Base-by-base conservation (phyloP, 345 rosid species). In the Ceriops decandra region DNA sequence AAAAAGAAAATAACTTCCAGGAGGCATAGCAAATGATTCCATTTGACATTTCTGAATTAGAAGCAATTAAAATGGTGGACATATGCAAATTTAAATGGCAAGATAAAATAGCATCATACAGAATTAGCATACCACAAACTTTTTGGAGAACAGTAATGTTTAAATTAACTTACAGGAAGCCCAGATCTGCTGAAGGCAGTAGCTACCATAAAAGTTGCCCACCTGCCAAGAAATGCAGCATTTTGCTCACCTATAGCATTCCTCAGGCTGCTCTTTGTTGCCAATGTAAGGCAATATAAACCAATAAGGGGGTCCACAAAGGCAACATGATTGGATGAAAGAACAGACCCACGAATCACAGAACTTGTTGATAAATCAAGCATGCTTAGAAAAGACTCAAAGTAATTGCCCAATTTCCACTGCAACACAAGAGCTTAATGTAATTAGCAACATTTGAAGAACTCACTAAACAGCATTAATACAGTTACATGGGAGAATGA, bases 361-460 rank as follows among this genome's bases (percentile, higher is more conserved):
- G 74, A 72, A 76, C 62, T 72, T 67, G 51, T 80, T 77, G 78
- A 80, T 72, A 80, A 78, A 74, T 84, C 86, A 60, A 88, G 70
- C 93, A 90, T 86, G 78, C 78, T 80, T 65, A 84, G 77, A 79
- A 88, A 87, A 58, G 98, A 93, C 71, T 74, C 76, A 21, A 72
- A 78, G 69, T 85, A 84, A 73, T 86, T 87, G 63, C 93, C 95
- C 80, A 88, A 71, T 76, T 88, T 87, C 98, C 97, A 93, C 98
- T 90, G 93, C 83, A 84, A 75, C 79, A 52, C 76, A 79, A 68
- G 60, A 72, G 31, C 62, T 71, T 31, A 63, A 36, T 46, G 53
- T 77, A 63, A 63, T 62, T 67, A 28, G 59, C 27, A 60, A 54
- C 35, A 47, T 26, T 28, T 11, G 7, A 54, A 57, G 52, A 63